phyloP scores from a whole-genome alignment of 192 early-diverging fungal species.

The Coemansia sp. region DNA sequence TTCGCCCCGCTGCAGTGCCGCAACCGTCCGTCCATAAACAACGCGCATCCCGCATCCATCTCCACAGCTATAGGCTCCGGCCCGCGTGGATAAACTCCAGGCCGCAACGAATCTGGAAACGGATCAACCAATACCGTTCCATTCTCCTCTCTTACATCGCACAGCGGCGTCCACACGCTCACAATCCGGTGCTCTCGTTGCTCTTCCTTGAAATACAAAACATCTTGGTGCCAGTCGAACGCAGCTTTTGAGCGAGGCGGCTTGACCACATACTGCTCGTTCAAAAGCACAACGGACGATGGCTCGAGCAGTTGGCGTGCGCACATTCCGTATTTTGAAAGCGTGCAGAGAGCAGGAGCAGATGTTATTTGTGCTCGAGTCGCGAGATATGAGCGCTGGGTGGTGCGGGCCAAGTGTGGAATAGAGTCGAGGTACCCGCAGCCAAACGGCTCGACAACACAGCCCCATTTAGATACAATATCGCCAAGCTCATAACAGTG shows the following conservation, averaged over 20 bases:
- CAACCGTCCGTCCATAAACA: slow-evolving; percentile 51
- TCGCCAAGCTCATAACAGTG: slow-evolving; percentile 53
- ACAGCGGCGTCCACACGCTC: slow-evolving; percentile 46
- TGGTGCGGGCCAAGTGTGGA: slow-evolving; percentile 2
- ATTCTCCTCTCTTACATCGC: slow-evolving; percentile 22
- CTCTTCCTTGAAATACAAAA: slow-evolving; percentile 23
- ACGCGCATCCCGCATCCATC: slow-evolving; percentile 33
- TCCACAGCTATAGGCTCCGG: slow-evolving; percentile 9
- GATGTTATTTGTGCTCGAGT: slow-evolving; percentile 16
- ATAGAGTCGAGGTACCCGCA: slow-evolving; percentile 39
- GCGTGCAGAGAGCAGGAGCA: slow-evolving; percentile 17
- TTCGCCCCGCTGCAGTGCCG: slow-evolving; percentile 45
- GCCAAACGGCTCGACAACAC: slow-evolving; percentile 49
- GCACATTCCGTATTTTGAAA: slow-evolving; percentile 35
- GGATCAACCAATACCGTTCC: slow-evolving; percentile 47
- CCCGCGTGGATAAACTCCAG: slow-evolving; percentile 16
- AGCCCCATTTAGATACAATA: slow-evolving; percentile 43
- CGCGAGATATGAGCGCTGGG: slow-evolving; percentile 11
- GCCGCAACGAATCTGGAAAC: slow-evolving; percentile 25
- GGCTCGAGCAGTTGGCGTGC: slow-evolving; percentile 28
- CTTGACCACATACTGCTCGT: slow-evolving; percentile 55
- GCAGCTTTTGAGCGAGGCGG: slow-evolving; percentile 28
- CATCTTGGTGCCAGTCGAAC: slow-evolving; percentile 53
- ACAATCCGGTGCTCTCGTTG: slow-evolving; percentile 26
- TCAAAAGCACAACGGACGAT: slow-evolving; percentile 21